Evolutionary conservation across 495 filamentous ascomycete species (phyloP).

Genomic region (Hypoxylon trugodes): DNA sequence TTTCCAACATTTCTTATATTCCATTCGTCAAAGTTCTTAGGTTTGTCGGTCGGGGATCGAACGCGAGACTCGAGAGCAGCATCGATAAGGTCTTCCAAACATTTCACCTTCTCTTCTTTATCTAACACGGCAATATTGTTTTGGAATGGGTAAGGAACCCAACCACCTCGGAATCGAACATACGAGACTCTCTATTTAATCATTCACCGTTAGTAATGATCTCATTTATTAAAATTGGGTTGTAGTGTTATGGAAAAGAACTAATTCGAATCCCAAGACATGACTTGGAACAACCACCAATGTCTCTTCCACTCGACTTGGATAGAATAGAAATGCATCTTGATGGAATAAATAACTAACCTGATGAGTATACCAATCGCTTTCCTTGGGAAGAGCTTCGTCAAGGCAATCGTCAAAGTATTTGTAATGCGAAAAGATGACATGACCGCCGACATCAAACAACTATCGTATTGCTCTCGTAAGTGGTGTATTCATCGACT

Average conservation of each 20-base stretch:
- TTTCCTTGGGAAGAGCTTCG: slow-evolving; percentile 90
- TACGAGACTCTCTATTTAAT: slow-evolving; percentile 99
- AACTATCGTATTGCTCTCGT: slow-evolving; percentile 64
- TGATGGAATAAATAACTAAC: too few relatives aligned
- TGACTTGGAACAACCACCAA: too few relatives aligned
- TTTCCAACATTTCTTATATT: slow-evolving; percentile 90
- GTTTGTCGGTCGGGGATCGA: slow-evolving; percentile 86
- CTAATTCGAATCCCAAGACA: too few relatives aligned
- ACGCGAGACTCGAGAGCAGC: slow-evolving; percentile 87
- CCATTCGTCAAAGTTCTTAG: slow-evolving; percentile 98
- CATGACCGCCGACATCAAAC: slow-evolving; percentile 98
- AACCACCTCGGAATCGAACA: slow-evolving; percentile 92
- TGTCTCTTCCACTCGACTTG: too few relatives aligned
- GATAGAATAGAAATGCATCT: too few relatives aligned
- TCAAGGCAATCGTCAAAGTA: slow-evolving; percentile 99
- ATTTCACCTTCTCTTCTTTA: slow-evolving; percentile 94
- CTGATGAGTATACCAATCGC: slow-evolving; percentile 98
- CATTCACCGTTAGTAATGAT: too few relatives aligned
- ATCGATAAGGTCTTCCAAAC: slow-evolving; percentile 97
- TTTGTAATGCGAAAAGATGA: slow-evolving; percentile 99
- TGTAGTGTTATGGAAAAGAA: too few relatives aligned
- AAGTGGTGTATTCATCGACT: slow-evolving; percentile 8
- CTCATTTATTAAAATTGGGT: too few relatives aligned
- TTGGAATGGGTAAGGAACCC: slow-evolving; percentile 99
- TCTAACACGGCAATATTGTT: slow-evolving; percentile 99